Evolutionary conservation across 192 early-diverging fungal species (phyloP).

Genomic region (Umbelopsis ramanniana): DNA sequence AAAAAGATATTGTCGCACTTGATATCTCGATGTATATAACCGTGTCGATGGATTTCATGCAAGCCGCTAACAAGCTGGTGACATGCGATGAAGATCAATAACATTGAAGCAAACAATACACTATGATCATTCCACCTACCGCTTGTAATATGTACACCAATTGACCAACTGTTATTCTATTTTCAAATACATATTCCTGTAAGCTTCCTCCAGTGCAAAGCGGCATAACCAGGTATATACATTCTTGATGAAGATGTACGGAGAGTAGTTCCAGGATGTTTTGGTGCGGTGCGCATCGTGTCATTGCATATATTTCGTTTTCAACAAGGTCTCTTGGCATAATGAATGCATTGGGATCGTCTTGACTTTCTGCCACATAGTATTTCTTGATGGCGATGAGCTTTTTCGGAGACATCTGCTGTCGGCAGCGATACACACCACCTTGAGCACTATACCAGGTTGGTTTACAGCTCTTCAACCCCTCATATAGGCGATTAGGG

Average conservation of each 20-base stretch:
- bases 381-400: slow-evolving; percentile 46
- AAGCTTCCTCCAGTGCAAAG: slow-evolving; percentile 43
- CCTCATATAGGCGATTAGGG: slow-evolving; percentile 37
- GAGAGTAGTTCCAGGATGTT: slow-evolving; percentile 38
- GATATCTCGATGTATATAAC: slow-evolving; percentile 48
- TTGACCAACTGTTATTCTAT: slow-evolving; percentile 38
- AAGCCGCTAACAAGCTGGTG: slow-evolving; percentile 41
- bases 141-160: slow-evolving; percentile 36
- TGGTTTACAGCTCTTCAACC: slow-evolving; percentile 34
- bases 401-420: slow-evolving; percentile 18
- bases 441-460: slow-evolving; percentile 47
- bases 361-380: slow-evolving; percentile 35
- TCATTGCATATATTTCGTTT: slow-evolving; percentile 47
- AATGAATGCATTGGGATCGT: slow-evolving; percentile 38
- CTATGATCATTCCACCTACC: slow-evolving; percentile 21
- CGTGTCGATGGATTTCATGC: slow-evolving; percentile 40
- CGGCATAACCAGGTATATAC: slow-evolving; percentile 42
- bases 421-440: slow-evolving; percentile 39
- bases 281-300: slow-evolving; percentile 35
- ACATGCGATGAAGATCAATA: neutral
- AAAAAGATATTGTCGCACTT: slow-evolving; percentile 48
- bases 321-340: slow-evolving; percentile 46
- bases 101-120: slow-evolving; percentile 2
- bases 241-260: slow-evolving; percentile 39
- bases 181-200: slow-evolving; percentile 45